Conservation (phyloP, 129 eudicot species). For the Arctium lappa region DNA sequence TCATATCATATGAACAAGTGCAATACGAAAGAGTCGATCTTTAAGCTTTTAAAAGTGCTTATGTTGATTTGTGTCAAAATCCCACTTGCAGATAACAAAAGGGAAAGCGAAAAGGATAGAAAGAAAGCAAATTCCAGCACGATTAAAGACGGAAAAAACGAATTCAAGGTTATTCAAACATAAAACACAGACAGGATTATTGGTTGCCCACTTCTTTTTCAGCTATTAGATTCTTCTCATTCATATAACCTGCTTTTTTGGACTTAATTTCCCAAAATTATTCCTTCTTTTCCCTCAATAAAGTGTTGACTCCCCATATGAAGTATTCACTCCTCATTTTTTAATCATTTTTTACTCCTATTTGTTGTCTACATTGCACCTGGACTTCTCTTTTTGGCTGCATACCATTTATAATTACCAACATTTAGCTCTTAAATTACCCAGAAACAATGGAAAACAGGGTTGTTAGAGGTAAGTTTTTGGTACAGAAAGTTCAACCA, state of each 20-base stretch:
- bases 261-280: conserved; percentile 31
- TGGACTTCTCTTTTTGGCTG: conserved; percentile 25
- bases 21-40: not conserved
- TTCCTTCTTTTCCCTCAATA: conserved; percentile 28
- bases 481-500: not conserved
- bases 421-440: conserved; percentile 5
- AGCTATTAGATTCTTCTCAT: conserved; percentile 37
- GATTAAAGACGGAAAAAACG: conserved; percentile 23
- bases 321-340: conserved; percentile 16
- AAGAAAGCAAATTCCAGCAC: conserved; percentile 32
- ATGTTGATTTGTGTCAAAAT: conserved; percentile 34
- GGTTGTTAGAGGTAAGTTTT: conserved; percentile 1
- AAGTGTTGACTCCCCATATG: conserved; percentile 27
- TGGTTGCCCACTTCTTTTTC: conserved; percentile 28
- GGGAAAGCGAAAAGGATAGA: conserved; percentile 22
- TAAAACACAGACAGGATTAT: conserved; percentile 22
- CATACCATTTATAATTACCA: conserved; percentile 12
- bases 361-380: conserved; percentile 34
- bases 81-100: conserved; percentile 29
- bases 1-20: conserved; percentile 16
- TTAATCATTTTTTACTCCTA: conserved; percentile 8
- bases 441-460: conserved; percentile 4
- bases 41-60: conserved; percentile 25
- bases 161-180: conserved; percentile 20
- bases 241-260: conserved; percentile 34